These are phyloP conservation scores for Fraxinus paxiana DNA, from an alignment of 305 asterid species.

Conservation along the genomic window DNA sequence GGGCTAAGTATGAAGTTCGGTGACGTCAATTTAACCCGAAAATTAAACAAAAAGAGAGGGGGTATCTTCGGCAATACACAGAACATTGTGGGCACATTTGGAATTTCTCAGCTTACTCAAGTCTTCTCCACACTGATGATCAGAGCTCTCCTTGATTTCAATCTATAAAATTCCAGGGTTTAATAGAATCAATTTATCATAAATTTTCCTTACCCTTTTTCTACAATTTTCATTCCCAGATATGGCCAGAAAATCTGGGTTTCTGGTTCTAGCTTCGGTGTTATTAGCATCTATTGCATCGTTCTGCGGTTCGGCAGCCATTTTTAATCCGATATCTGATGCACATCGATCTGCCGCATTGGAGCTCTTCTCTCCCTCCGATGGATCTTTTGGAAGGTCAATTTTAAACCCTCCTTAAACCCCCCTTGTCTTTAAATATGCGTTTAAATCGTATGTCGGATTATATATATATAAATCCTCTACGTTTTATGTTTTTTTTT, in stretches of 20 bases:
- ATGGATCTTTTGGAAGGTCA: slow-evolving; percentile 71
- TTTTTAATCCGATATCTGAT: slow-evolving; percentile 66
- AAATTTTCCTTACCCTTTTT: not conserved
- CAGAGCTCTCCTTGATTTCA: not conserved
- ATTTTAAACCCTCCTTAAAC: slow-evolving; percentile 44
- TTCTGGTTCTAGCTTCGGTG: slow-evolving; percentile 48
- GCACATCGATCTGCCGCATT: slow-evolving; percentile 84
- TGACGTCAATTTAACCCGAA: not conserved
- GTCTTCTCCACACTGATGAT: not conserved
- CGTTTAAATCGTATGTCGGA: not conserved
- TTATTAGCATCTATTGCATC: slow-evolving; percentile 33
- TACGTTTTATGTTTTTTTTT: not conserved
- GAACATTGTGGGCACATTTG: not conserved
- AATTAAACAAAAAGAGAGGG: not conserved
- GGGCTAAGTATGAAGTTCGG: too few relatives aligned
- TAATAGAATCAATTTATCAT: not conserved
- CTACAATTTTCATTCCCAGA: slow-evolving; percentile 23
- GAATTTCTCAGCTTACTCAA: not conserved
- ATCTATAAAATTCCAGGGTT: not conserved
- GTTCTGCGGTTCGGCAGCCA: slow-evolving; percentile 59
- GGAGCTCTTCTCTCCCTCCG: slow-evolving; percentile 49
- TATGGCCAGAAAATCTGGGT: slow-evolving; percentile 52
- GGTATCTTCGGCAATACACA: not conserved
- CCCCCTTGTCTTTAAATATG: not conserved
- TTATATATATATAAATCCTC: not conserved